These are phyloP conservation scores for Plantago ovata DNA, from an alignment of 257 asterid species.

Conservation along the genomic window DNA sequence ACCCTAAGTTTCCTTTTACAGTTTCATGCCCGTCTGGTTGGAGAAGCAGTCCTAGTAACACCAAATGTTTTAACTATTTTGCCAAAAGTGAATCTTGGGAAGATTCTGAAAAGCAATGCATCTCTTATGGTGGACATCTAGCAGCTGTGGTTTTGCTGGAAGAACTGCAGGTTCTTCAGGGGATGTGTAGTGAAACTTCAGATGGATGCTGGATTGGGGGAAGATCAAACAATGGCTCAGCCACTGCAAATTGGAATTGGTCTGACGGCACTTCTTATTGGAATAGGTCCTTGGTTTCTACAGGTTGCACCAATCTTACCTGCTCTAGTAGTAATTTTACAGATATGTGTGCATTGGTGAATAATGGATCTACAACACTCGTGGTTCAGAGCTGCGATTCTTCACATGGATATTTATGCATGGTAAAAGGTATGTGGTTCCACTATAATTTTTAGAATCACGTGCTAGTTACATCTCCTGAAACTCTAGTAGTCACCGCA, in stretches of 20 bases:
- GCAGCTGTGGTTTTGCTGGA: slow-evolving; percentile 53
- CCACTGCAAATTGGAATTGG: slow-evolving; percentile 59
- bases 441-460: neutral
- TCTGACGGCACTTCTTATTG: slow-evolving; percentile 57
- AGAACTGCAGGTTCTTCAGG: slow-evolving; percentile 51
- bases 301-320: slow-evolving; percentile 44
- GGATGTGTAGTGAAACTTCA: slow-evolving; percentile 45
- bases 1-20: slow-evolving; percentile 22
- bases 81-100: slow-evolving; percentile 60
- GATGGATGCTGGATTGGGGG: slow-evolving; percentile 94
- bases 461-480: slow-evolving; percentile 14
- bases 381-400: slow-evolving; percentile 64
- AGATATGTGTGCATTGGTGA: slow-evolving; percentile 53
- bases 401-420: slow-evolving; percentile 63
- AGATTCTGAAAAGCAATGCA: slow-evolving; percentile 65
- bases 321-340: slow-evolving; percentile 33
- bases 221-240: slow-evolving; percentile 30
- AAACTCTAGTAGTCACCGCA: neutral
- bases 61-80: slow-evolving; percentile 48
- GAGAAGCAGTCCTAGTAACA: slow-evolving; percentile 43
- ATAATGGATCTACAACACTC: slow-evolving; percentile 39
- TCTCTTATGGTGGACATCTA: slow-evolving; percentile 52
- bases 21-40: slow-evolving; percentile 66
- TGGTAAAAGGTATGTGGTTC: slow-evolving; percentile 52
- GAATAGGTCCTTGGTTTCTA: slow-evolving; percentile 40